These are phyloP conservation scores for Phytopythium delawarense DNA, from an alignment of 352 stramenopile genomes.

Conservation along the genomic window DNA sequence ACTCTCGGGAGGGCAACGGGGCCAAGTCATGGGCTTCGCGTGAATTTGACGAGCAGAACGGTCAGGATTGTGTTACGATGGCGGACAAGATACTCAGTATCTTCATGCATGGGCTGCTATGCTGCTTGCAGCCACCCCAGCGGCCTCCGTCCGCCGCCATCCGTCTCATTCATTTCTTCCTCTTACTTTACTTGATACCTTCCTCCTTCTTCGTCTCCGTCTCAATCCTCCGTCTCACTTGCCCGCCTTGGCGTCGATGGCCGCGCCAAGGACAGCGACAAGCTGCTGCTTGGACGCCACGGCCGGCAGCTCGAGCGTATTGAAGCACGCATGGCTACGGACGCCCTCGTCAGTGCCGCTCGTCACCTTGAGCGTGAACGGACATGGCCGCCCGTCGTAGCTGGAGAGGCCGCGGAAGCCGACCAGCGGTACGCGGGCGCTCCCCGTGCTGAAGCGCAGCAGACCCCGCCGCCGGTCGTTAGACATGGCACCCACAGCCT, in stretches of 20 bases:
- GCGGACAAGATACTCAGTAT: no score
- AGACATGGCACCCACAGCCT: slow-evolving; percentile 87
- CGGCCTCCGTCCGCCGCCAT: neutral
- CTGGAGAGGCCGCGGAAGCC: slow-evolving; percentile 69
- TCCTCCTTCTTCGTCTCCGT: neutral
- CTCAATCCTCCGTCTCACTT: slow-evolving; percentile 1
- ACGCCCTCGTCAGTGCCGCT: slow-evolving; percentile 27
- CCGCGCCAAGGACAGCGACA: slow-evolving; percentile 40
- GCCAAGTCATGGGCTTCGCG: no score
- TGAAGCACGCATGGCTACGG: slow-evolving; percentile 73
- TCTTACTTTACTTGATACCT: no score
- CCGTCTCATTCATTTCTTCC: no score
- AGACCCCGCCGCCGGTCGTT: slow-evolving; percentile 64
- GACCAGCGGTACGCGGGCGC: slow-evolving; percentile 63
- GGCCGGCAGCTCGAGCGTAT: slow-evolving; percentile 92
- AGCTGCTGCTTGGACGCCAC: slow-evolving; percentile 85
- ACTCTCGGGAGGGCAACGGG: no score
- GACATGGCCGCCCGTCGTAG: slow-evolving; percentile 69
- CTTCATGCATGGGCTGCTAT: neutral
- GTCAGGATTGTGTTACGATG: no score
- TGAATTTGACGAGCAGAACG: no score
- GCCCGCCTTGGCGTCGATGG: slow-evolving; percentile 52
- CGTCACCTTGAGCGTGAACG: slow-evolving; percentile 66
- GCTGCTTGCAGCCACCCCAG: neutral
- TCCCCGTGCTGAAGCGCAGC: slow-evolving; percentile 81